These are phyloP conservation scores for Rhizophora apiculata DNA, from an alignment of 345 rosid genomes.

Conservation along the genomic window DNA sequence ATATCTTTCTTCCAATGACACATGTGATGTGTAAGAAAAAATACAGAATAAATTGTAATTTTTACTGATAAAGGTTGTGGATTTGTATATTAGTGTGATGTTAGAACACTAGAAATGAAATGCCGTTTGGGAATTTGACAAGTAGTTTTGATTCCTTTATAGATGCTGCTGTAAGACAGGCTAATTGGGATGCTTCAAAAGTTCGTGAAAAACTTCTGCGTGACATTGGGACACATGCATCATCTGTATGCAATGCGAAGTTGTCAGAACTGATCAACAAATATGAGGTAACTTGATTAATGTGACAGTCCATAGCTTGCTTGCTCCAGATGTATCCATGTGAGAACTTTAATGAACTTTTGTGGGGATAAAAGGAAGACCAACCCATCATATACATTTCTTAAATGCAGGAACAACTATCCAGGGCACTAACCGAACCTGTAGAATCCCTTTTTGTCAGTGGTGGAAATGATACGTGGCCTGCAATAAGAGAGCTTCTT, in stretches of 20 bases:
- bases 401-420: slow-evolving; percentile 53
- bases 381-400: slow-evolving; percentile 9
- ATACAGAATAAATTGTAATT: too few species aligned
- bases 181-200: slow-evolving; percentile 64
- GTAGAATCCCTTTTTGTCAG: slow-evolving; percentile 58
- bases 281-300: slow-evolving; percentile 44
- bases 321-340: slow-evolving; percentile 4
- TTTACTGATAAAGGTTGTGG: too few species aligned
- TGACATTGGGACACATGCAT: slow-evolving; percentile 51
- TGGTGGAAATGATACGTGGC: slow-evolving; percentile 61
- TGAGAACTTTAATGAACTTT: too few species aligned
- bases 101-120: neutral
- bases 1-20: too few species aligned
- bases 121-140: neutral
- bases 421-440: slow-evolving; percentile 44
- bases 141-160: neutral
- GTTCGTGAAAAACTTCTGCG: slow-evolving; percentile 54
- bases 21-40: too few species aligned
- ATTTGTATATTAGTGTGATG: too few species aligned
- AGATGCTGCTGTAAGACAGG: slow-evolving; percentile 61
- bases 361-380: neutral
- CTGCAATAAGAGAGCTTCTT: slow-evolving; percentile 61
- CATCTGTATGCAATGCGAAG: slow-evolving; percentile 43
- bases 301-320: slow-evolving; percentile 1
- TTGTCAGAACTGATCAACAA: slow-evolving; percentile 48